Percentiles rank a stretch among this genome's conserved stretches.
Evolutionary conservation across 768 basidiomycete genomes (phyloP).

Genomic region (Russula sp.): DNA sequence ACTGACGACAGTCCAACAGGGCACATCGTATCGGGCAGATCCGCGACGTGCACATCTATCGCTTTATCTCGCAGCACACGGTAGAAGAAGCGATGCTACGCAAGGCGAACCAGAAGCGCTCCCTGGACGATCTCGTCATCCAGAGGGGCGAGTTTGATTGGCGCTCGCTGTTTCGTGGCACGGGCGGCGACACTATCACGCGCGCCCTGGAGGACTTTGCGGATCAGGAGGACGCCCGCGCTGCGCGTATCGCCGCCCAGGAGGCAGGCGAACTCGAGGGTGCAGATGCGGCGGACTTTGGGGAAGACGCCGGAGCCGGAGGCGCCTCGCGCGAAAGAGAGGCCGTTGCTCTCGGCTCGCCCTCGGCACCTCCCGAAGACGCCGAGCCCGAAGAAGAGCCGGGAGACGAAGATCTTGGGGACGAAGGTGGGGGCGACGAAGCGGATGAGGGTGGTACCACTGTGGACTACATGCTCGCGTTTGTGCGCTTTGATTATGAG

Average conservation of each 20-base stretch:
- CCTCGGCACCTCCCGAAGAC: slow-evolving; percentile 8
- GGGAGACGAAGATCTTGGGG: slow-evolving; percentile 29
- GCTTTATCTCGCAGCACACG: slow-evolving; percentile 83
- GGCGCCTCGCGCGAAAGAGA: slow-evolving; percentile 15
- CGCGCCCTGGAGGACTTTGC: slow-evolving; percentile 80
- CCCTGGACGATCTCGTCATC: slow-evolving; percentile 85
- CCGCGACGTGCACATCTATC: slow-evolving; percentile 93
- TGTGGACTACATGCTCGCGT: slow-evolving; percentile 79
- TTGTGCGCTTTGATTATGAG: slow-evolving; percentile 56
- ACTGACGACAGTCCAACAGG: slow-evolving; percentile 34
- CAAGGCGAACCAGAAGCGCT: slow-evolving; percentile 97
- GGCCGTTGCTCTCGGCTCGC: slow-evolving; percentile 3
- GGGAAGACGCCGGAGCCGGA: slow-evolving; percentile 33
- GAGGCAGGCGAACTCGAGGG: slow-evolving; percentile 70
- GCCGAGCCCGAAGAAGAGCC: slow-evolving; percentile 12
- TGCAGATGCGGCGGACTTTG: slow-evolving; percentile 78
- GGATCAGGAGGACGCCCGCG: slow-evolving; percentile 80
- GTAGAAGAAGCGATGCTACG: slow-evolving; percentile 96
- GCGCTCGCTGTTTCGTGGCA: slow-evolving; percentile 72
- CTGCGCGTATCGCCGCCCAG: slow-evolving; percentile 68
- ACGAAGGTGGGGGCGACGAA: slow-evolving; percentile 32
- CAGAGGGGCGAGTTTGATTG: slow-evolving; percentile 94
- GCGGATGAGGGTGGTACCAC: slow-evolving; percentile 62
- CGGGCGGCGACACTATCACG: slow-evolving; percentile 43
- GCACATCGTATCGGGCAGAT: slow-evolving; percentile 99